These are phyloP conservation scores for Sclerotinia borealis DNA, from an alignment of 2,329 filamentous ascomycete genomes.

Conservation along the genomic window DNA sequence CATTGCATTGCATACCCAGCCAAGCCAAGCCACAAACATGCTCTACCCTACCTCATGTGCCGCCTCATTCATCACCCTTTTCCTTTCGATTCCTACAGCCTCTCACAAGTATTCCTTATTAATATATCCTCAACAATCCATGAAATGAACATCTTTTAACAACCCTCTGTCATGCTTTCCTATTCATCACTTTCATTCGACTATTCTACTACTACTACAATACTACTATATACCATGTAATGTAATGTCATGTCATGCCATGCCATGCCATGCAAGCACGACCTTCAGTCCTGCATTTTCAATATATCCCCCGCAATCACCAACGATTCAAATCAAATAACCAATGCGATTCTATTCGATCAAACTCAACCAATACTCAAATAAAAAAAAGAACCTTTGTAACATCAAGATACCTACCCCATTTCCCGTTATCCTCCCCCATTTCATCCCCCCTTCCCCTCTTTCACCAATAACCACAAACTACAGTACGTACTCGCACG, in stretches of 20 bases:
- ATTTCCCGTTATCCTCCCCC: neutral
- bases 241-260: neutral
- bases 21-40: neutral
- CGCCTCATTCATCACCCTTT: neutral
- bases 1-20: neutral
- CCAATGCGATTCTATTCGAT: neutral
- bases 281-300: neutral
- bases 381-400: neutral
- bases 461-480: neutral
- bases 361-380: neutral
- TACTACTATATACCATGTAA: neutral
- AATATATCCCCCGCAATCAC: neutral
- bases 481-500: neutral
- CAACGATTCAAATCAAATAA: neutral
- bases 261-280: slow-evolving; percentile 4
- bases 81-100: neutral
- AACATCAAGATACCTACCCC: neutral
- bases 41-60: neutral
- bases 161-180: neutral
- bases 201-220: too few relatives aligned
- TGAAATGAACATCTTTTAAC: neutral
- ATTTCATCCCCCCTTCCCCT: neutral
- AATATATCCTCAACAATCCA: neutral
- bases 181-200: neutral
- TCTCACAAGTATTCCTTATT: neutral